These are phyloP conservation scores for Hymenoscyphus fraxineus DNA, from an alignment of 2,329 filamentous ascomycete species.

Conservation along the genomic window DNA sequence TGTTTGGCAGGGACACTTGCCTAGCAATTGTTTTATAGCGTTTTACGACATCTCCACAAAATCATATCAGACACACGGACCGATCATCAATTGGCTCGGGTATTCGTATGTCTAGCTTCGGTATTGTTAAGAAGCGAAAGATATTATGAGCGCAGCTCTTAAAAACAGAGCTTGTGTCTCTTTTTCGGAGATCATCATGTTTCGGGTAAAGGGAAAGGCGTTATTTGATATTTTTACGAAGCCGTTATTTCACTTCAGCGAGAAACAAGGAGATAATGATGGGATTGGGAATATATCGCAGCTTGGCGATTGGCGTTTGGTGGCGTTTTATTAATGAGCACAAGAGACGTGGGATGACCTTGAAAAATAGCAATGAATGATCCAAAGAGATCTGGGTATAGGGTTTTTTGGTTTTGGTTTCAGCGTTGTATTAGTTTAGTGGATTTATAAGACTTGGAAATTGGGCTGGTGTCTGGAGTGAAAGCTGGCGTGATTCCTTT, in stretches of 20 bases:
- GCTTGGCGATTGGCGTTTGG: not conserved
- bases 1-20: not conserved
- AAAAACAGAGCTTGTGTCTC: not conserved
- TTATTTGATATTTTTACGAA: not conserved
- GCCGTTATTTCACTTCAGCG: not conserved
- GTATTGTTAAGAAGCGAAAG: conserved; percentile 14
- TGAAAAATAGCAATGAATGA: not conserved
- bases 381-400: too few species aligned
- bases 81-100: not conserved
- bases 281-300: not conserved
- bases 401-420: not conserved
- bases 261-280: not conserved
- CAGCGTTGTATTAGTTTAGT: not conserved
- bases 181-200: not conserved
- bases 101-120: conserved; percentile 8
- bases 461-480: not conserved
- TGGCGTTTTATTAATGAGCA: not conserved
- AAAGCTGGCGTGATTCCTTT: too few species aligned
- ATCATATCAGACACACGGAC: not conserved
- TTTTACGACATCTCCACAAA: conserved; percentile 1
- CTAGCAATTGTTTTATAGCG: not conserved
- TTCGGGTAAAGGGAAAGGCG: not conserved
- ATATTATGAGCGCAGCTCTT: conserved; percentile 1
- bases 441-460: not conserved
- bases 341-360: not conserved